phyloP scores from a whole-genome alignment of 176 grass and related monocot genomes.

The Lolium perenne region DNA sequence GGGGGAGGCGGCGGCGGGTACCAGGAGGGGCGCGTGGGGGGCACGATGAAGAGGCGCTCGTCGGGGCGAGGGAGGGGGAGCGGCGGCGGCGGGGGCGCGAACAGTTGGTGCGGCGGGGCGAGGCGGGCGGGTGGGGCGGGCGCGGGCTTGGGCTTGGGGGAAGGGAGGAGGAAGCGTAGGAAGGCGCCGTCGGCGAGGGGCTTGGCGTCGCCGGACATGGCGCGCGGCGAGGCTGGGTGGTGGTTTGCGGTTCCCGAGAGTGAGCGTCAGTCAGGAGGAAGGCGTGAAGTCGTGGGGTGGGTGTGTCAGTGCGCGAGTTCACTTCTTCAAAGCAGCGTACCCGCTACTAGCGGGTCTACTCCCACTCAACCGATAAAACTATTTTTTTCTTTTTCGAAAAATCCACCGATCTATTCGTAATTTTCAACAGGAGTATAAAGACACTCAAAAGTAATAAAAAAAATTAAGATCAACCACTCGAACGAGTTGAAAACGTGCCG shows the following conservation, averaged over 20 bases:
- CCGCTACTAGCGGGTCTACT: no score
- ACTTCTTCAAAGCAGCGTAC: not conserved
- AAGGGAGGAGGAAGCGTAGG: slow-evolving; percentile 46
- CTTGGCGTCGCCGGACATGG: slow-evolving; percentile 36
- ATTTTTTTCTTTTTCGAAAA: no score
- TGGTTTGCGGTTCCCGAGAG: not conserved
- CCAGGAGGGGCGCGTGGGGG: slow-evolving; percentile 42
- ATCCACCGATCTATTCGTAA: no score
- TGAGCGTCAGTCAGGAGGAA: not conserved
- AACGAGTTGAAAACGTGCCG: no score
- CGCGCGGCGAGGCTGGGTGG: slow-evolving; percentile 2
- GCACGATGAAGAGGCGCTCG: slow-evolving; percentile 49
- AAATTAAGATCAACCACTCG: no score
- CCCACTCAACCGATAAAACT: no score
- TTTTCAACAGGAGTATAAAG: no score
- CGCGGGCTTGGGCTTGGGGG: slow-evolving; percentile 10
- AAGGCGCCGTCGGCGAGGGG: slow-evolving; percentile 5
- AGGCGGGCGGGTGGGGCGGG: not conserved
- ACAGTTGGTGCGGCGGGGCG: slow-evolving; percentile 53
- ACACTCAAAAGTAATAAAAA: no score
- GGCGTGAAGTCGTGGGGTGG: slow-evolving; percentile 9
- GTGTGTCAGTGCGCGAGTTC: slow-evolving; percentile 11
- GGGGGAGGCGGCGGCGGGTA: not conserved
- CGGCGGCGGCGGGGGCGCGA: slow-evolving; percentile 35
- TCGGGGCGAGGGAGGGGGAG: not conserved